Conservation (phyloP, 2,329 filamentous ascomycete genomes). For the Colletotrichum sp. region DNA sequence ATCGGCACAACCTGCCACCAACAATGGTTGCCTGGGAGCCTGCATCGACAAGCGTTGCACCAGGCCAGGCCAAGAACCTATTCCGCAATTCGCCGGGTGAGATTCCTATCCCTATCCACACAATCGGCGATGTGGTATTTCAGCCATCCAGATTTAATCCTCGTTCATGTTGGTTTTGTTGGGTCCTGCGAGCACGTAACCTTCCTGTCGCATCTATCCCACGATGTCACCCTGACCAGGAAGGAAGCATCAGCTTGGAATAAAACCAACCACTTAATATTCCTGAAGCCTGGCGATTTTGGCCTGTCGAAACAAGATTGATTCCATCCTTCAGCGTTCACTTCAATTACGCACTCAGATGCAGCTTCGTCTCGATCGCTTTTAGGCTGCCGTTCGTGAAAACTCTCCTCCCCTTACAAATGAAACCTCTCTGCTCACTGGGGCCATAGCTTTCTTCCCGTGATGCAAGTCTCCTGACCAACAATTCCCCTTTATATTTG, state of each 20-base stretch:
- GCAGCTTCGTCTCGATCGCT: rapidly evolving
- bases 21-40: neutral
- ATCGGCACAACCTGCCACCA: neutral
- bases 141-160: neutral
- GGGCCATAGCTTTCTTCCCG: rapidly evolving
- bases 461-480: rapidly evolving
- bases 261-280: neutral
- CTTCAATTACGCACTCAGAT: rapidly evolving
- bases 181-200: neutral
- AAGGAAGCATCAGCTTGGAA: neutral
- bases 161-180: neutral
- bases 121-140: neutral
- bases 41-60: neutral
- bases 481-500: rapidly evolving
- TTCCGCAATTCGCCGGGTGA: neutral
- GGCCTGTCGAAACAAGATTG: rapidly evolving
- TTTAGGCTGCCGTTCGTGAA: rapidly evolving
- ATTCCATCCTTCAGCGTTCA: neutral
- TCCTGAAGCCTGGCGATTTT: neutral
- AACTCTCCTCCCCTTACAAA: too few relatives aligned
- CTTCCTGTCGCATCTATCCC: neutral
- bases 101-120: neutral
- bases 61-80: neutral
- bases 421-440: neutral
- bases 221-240: neutral